These are phyloP conservation scores for Barnettozyma sucrosica DNA, from an alignment of 805 yeast genomes.

Conservation along the genomic window DNA sequence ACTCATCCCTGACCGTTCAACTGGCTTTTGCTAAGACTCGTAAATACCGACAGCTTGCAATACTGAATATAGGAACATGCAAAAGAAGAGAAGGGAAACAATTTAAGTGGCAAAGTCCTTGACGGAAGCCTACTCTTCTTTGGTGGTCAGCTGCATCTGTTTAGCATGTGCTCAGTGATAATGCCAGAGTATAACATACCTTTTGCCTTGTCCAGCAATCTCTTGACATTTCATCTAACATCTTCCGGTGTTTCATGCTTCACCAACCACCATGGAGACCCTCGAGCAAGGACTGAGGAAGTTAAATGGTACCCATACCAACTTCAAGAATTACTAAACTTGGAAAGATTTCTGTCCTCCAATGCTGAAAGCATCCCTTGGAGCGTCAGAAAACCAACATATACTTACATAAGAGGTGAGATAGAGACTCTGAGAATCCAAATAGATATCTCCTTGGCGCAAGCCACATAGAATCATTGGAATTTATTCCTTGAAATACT, in stretches of 20 bases:
- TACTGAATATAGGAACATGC: too few relatives aligned
- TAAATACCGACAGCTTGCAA: too few relatives aligned
- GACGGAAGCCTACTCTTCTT: conserved; percentile 22
- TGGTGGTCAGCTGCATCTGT: conserved; percentile 29
- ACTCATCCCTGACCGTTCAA: too few relatives aligned
- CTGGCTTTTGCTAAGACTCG: too few relatives aligned
- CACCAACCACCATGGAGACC: conserved; percentile 43
- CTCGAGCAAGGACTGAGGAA: conserved; percentile 36
- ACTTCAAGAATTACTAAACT: conserved; percentile 31
- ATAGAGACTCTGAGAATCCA: conserved; percentile 34
- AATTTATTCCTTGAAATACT: conserved; percentile 41
- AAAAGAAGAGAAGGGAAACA: too few relatives aligned
- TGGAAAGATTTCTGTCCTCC: conserved; percentile 26
- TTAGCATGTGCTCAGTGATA: conserved; percentile 28
- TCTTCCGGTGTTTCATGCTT: conserved; percentile 30
- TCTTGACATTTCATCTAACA: conserved; percentile 29
- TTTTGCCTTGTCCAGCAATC: conserved; percentile 10
- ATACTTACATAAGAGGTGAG: conserved; percentile 37
- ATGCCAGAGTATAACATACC: conserved; percentile 13
- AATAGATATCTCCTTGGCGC: conserved; percentile 40
- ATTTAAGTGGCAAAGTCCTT: conserved; percentile 8
- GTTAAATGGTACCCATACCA: conserved; percentile 26
- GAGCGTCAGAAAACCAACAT: conserved; percentile 31
- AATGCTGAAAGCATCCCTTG: conserved; percentile 19
- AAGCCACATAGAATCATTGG: conserved; percentile 34